A percentile compares a stretch with the other conserved stretches of the same genome.
Evolutionary conservation across 164 flowering plant species (phyloP).

Genomic region (Taxillus chinensis): DNA sequence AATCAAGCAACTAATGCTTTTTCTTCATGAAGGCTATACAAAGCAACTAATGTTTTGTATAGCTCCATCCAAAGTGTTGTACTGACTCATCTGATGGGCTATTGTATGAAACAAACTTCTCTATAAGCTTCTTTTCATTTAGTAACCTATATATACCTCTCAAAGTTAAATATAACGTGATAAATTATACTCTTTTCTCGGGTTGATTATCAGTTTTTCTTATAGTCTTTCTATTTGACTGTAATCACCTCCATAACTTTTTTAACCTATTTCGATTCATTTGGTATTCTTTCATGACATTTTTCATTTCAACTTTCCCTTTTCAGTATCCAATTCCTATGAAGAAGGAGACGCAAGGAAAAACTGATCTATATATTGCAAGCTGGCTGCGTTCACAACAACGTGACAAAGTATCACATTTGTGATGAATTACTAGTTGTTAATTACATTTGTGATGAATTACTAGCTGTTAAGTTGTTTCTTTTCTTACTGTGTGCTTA

Average conservation of each 20-base stretch:
- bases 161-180: too few species aligned
- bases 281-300: background rate
- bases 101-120: too few species aligned
- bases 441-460: background rate
- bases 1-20: background rate
- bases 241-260: too few species aligned
- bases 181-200: too few species aligned
- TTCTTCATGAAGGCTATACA: background rate
- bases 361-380: conserved; percentile 71
- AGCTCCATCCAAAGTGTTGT: too few species aligned
- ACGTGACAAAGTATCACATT: conserved; percentile 67
- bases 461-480: background rate
- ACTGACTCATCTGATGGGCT: too few species aligned
- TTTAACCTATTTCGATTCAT: too few species aligned
- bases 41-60: too few species aligned
- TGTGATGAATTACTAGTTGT: background rate
- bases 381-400: conserved; percentile 82
- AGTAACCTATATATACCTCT: too few species aligned
- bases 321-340: conserved; percentile 81
- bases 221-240: too few species aligned
- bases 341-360: conserved; percentile 86
- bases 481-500: background rate
- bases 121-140: too few species aligned
- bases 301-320: background rate
- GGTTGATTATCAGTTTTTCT: too few species aligned